These are phyloP conservation scores for Russula olivacea DNA, from an alignment of 768 basidiomycete species.

Conservation along the genomic window DNA sequence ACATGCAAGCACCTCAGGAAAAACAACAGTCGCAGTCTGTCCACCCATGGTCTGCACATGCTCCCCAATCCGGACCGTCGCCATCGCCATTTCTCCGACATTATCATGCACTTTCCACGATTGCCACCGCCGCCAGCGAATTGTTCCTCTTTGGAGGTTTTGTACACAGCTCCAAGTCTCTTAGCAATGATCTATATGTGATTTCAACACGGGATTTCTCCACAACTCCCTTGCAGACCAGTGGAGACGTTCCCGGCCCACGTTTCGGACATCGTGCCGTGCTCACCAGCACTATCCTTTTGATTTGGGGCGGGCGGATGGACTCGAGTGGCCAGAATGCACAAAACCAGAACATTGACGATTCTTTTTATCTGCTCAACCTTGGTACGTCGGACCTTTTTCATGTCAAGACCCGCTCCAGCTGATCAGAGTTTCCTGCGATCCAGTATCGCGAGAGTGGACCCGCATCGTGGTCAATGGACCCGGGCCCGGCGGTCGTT, in stretches of 20 bases:
- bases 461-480: conserved; percentile 77
- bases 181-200: conserved; percentile 88
- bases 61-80: conserved; percentile 27
- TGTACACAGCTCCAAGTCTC: conserved; percentile 53
- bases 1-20: no score
- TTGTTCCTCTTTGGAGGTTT: conserved; percentile 96
- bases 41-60: no score
- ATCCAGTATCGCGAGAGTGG: conserved; percentile 88
- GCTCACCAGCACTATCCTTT: conserved; percentile 88
- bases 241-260: conserved; percentile 80
- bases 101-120: conserved; percentile 83
- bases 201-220: conserved; percentile 74
- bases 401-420: neutral
- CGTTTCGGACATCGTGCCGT: conserved; percentile 91
- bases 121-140: conserved; percentile 70
- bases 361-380: conserved; percentile 89
- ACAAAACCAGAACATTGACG: conserved; percentile 74
- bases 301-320: conserved; percentile 92
- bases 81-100: conserved; percentile 94
- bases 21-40: no score
- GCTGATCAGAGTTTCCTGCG: neutral
- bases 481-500: conserved; percentile 76
- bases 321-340: conserved; percentile 62
- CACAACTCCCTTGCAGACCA: conserved; percentile 77
- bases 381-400: conserved; percentile 54